Conservation (phyloP, 331 rosid species). For the Stylosanthes scabra region DNA sequence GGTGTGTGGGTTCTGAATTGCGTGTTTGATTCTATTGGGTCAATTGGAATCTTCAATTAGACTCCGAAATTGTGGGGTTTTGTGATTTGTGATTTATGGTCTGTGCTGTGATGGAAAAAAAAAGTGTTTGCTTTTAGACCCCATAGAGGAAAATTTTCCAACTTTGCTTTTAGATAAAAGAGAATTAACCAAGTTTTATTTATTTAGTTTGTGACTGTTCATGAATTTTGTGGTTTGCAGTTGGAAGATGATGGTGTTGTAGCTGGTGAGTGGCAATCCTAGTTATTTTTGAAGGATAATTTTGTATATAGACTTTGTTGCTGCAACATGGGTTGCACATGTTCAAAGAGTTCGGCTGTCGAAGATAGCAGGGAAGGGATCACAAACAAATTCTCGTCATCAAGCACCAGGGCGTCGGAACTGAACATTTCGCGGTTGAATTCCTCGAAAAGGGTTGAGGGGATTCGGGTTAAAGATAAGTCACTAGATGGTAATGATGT, state of each 20-base stretch:
- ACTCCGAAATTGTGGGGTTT: slow-evolving; percentile 1
- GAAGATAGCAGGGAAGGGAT: slow-evolving; percentile 67
- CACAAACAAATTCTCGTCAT: slow-evolving; percentile 47
- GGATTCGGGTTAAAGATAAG: slow-evolving; percentile 49
- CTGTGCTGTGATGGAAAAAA: slow-evolving; percentile 20
- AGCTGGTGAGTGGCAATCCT: slow-evolving; percentile 42
- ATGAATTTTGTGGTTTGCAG: slow-evolving; percentile 44
- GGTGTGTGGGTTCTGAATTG: slow-evolving; percentile 40
- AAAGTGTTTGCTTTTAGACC: slow-evolving; percentile 23
- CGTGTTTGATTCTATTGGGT: slow-evolving; percentile 37
- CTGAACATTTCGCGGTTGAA: slow-evolving; percentile 50
- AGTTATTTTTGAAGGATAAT: slow-evolving; percentile 40
- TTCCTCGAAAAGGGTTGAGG: slow-evolving; percentile 62
- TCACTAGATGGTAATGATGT: slow-evolving; percentile 48
- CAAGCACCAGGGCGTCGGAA: slow-evolving; percentile 51
- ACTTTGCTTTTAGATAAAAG: slow-evolving; percentile 31
- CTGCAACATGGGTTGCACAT: slow-evolving; percentile 74
- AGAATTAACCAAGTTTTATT: not conserved
- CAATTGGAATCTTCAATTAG: slow-evolving; percentile 32
- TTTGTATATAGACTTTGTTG: slow-evolving; percentile 25
- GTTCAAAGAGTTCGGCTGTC: slow-evolving; percentile 71
- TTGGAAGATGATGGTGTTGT: slow-evolving; percentile 42
- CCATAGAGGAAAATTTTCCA: slow-evolving; percentile 19
- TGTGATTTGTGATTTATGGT: slow-evolving; percentile 40
- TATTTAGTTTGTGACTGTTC: slow-evolving; percentile 27